Base-by-base conservation (phyloP, 371 early-diverging fungal species). In the Rhizopus delemar region DNA sequence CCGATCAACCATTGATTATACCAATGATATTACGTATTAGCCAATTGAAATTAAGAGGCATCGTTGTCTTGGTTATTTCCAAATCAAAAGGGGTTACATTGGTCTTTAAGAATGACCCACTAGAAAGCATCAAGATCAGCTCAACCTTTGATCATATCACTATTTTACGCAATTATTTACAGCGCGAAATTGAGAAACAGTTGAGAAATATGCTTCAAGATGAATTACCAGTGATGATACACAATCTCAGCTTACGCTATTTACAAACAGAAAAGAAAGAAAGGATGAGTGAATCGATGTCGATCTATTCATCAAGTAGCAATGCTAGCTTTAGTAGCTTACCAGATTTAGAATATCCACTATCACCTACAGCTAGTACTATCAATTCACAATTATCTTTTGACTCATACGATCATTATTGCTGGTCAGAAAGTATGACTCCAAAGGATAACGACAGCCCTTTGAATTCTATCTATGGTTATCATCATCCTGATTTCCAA, bases 91-190 rank as follows among this genome's bases (percentile, higher is more conserved):
- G 98, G 32, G 87, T 97, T 38, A 96, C 98, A 1, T 83, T 98
- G 38, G 94, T 90, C 5, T 97, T 99, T 70, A 96, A 97, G 66
- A 97, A 94, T 65, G 97, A 97, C 60, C 98, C 99, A 13, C 74
- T 99, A 34, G 96, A 96, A 46, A 86, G 86, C 0, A 93, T 99
- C 35, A 84, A 90, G 38, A 93, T 99, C 53, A 90, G 90, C 63
- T 94, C 94, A 4, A 95, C 96, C 0, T 99, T 99, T 66, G 99
- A 97, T 65, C 84, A 88, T 59, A 83, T 96, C 41, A 84, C 92
- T 8, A 87, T 85, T 33, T 89, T 99, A 32, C 84, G 92, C 36
- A 74, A 88, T 8, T 91, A 94, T 68, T 69, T 99, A 41, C 98
- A 97, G 74, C 74, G 82, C 5, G 91, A 93, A 61, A 99, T 99